Evolutionary conservation across 805 yeast genomes (phyloP).

Genomic region (Suhomyces pyralidae): DNA sequence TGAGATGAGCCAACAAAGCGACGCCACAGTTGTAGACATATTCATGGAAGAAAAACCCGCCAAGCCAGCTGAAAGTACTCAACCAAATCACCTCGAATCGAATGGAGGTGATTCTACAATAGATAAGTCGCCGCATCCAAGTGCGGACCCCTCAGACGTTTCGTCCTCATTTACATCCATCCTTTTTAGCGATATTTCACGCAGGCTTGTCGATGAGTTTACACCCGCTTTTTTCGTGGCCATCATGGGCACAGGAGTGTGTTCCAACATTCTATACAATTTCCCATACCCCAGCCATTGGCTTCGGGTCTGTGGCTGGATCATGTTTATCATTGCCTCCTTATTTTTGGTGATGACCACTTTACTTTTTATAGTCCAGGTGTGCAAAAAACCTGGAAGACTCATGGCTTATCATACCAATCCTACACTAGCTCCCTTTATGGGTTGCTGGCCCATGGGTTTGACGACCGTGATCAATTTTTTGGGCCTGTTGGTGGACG

Average conservation of each 20-base stretch:
- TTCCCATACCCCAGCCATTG: conserved; percentile 67
- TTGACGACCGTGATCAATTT: conserved; percentile 61
- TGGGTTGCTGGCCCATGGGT: conserved; percentile 86
- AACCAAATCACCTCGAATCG: neutral
- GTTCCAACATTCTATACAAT: conserved; percentile 54
- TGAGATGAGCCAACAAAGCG: neutral
- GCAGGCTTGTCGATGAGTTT: conserved; percentile 21
- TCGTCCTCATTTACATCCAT: neutral
- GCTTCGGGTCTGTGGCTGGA: conserved; percentile 54
- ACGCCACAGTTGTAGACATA: neutral
- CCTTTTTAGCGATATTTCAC: conserved; percentile 1
- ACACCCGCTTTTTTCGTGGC: conserved; percentile 63
- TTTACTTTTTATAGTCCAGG: conserved; percentile 39
- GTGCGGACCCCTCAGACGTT: conserved; percentile 1
- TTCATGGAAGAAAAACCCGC: neutral
- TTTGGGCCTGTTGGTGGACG: conserved; percentile 45
- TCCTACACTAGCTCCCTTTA: conserved; percentile 52
- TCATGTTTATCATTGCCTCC: conserved; percentile 61
- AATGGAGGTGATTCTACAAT: neutral
- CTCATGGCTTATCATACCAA: conserved; percentile 22
- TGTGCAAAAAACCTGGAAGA: conserved; percentile 28
- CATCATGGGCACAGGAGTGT: conserved; percentile 85
- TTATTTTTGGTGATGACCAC: conserved; percentile 44
- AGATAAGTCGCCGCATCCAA: neutral
- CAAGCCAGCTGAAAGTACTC: neutral